Evolutionary conservation across 306 rosid species (phyloP).

Genomic region (Cicer bijugum): DNA sequence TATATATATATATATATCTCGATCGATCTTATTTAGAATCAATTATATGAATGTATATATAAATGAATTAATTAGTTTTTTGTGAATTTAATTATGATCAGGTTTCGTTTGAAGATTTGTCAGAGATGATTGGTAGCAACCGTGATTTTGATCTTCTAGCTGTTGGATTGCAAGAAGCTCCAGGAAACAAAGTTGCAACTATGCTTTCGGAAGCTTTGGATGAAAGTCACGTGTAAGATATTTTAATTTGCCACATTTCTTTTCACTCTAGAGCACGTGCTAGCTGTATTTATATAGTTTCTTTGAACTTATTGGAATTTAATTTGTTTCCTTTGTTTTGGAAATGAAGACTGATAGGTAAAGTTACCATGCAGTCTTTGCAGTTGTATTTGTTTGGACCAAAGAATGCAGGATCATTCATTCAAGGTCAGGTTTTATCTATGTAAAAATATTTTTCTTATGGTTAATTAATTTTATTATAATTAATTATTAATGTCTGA

Average conservation of each 20-base stretch:
- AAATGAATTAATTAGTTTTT: too few species aligned
- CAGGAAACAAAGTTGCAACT: constrained; percentile 51
- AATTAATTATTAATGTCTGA: not conserved
- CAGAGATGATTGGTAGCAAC: constrained; percentile 56
- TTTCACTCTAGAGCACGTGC: too few species aligned
- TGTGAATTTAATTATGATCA: not conserved
- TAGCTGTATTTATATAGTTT: too few species aligned
- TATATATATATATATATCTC: too few species aligned
- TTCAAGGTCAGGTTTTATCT: constrained; percentile 50
- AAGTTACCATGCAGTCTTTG: constrained; percentile 74
- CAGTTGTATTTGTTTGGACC: constrained; percentile 75
- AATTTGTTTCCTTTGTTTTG: constrained; percentile 25
- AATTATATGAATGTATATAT: too few species aligned
- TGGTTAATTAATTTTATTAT: not conserved
- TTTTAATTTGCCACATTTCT: not conserved
- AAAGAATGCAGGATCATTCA: constrained; percentile 53
- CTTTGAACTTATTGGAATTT: constrained; percentile 18
- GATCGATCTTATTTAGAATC: too few species aligned
- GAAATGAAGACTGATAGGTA: constrained; percentile 67
- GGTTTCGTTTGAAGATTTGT: constrained; percentile 62
- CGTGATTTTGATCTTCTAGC: constrained; percentile 67
- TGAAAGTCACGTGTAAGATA: constrained; percentile 58
- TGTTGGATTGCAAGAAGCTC: constrained; percentile 82
- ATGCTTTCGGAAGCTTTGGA: constrained; percentile 49
- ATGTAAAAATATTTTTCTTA: not conserved